These are phyloP conservation scores for Phytopythium vexans DNA, from an alignment of 352 stramenopile genomes.

Conservation along the genomic window DNA sequence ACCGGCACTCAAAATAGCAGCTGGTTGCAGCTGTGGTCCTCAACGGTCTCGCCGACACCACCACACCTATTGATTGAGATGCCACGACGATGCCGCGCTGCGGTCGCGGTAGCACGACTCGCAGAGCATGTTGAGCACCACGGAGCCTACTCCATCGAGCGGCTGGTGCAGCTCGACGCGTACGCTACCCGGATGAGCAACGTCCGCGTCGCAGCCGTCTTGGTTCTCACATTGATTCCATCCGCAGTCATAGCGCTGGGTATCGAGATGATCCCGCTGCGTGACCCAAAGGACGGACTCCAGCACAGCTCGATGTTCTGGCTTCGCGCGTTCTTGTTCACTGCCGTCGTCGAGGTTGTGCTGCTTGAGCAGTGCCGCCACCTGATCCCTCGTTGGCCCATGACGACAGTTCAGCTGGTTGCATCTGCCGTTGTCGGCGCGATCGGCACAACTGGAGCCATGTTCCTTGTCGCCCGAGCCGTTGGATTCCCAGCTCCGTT, in stretches of 20 bases:
- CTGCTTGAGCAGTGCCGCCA: constrained; percentile 19
- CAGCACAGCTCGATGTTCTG: constrained; percentile 14
- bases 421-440: constrained; percentile 10
- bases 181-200: constrained; percentile 3
- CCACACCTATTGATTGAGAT: too few relatives aligned
- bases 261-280: constrained; percentile 19
- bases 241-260: constrained; percentile 2
- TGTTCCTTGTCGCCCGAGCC: constrained; percentile 6
- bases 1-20: too few relatives aligned
- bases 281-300: constrained; percentile 7
- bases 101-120: too few relatives aligned
- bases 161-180: constrained; percentile 10
- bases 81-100: too few relatives aligned
- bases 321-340: constrained; percentile 11
- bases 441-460: constrained; percentile 2
- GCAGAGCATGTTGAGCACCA: constrained; percentile 19
- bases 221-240: constrained; percentile 14
- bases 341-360: constrained; percentile 7
- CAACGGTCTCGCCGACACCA: too few relatives aligned
- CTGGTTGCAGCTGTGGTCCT: too few relatives aligned
- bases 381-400: constrained; percentile 7
- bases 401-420: constrained; percentile 1
- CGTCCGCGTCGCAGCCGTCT: neutral
- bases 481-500: constrained; percentile 28
- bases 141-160: constrained; percentile 17